Evolutionary conservation across 306 rosid species (phyloP), one percentile per base, ranked within the genome.

Genomic region (Lagenaria siceraria): DNA sequence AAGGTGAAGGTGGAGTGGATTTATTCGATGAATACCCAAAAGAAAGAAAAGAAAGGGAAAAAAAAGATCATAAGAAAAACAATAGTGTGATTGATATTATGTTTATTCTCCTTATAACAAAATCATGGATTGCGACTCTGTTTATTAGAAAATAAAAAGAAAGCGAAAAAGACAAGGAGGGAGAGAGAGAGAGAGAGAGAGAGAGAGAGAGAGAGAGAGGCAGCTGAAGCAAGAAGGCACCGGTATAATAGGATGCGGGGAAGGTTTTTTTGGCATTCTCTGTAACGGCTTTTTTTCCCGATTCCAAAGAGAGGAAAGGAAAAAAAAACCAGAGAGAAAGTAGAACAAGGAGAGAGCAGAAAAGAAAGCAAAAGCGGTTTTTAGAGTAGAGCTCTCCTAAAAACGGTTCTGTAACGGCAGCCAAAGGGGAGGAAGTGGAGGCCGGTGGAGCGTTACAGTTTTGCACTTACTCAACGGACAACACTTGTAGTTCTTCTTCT

Each of bases 221-320:
- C 74, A 74, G 76, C 69, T 79, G 69, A 61, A 78, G 80, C 82
- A 38, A 72, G 77, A 52, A 27, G 81, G 87, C 71, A 83, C 82
- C 82, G 55, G 85, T 78, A 77, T 78, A 76, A 85, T 82, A 85
- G 78, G 89, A 85, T 83, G 87, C 84, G 89, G 79, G 84, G 72
- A 83, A 83, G 75, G 83, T 75, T 53, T 66, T 74, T 74, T 80
- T 78, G 81, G 78, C 80, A 80, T 77, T 85, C 86, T 46, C 36
- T 36, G 84, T 78, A 79, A 87, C 90, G 90, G 81, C 87, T 87
- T 85, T 81, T 78, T 85, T 49, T 79, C 85, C 54, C 70, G 83
- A 76, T 80, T 80, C 82, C 31, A 33, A n/a, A 27, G 31, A 65
- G 49, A 29, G 33, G 3, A 4, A 29, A 4, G 33, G 3, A 2